Conservation (phyloP, 1,139 yeast genomes). For the Kluyveromyces sp. region DNA sequence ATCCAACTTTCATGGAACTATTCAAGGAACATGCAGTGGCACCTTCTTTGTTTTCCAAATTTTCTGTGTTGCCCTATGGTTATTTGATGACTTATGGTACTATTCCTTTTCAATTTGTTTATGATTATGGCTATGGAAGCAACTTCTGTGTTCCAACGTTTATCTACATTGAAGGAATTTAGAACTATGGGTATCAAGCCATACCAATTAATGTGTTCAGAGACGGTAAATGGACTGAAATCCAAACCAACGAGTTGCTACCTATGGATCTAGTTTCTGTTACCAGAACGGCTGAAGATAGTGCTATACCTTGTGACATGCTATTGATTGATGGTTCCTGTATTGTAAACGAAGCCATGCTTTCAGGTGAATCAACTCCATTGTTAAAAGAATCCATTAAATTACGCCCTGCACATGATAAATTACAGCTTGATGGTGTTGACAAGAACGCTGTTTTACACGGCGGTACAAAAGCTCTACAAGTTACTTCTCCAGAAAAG, state of each 20-base stretch:
- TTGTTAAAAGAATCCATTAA: constrained; percentile 84
- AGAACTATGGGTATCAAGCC: constrained; percentile 98
- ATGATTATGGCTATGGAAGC: constrained; percentile 91
- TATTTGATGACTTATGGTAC: constrained; percentile 96
- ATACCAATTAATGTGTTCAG: constrained; percentile 68
- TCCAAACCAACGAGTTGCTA: constrained; percentile 66
- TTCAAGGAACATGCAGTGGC: constrained; percentile 98
- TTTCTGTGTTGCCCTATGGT: constrained; percentile 93
- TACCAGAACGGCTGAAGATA: constrained; percentile 83
- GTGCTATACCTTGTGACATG: constrained; percentile 95
- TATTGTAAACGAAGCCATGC: constrained; percentile 95
- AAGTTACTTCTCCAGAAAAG: constrained; percentile 64
- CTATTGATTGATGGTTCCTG: constrained; percentile 80
- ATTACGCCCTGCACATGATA: constrained; percentile 68
- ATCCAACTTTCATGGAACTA: constrained; percentile 78
- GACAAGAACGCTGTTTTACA: constrained; percentile 87
- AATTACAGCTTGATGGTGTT: constrained; percentile 64
- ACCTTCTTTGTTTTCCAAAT: constrained; percentile 94
- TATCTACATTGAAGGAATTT: constrained; percentile 88
- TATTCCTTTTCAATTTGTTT: constrained; percentile 85
- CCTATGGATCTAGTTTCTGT: constrained; percentile 93
- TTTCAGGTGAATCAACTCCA: constrained; percentile 97
- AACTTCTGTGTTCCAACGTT: constrained; percentile 92
- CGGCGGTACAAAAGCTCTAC: constrained; percentile 96
- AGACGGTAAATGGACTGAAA: constrained; percentile 57